These are phyloP conservation scores for Xylaria grammica DNA, from an alignment of 495 filamentous ascomycete genomes.

Conservation along the genomic window DNA sequence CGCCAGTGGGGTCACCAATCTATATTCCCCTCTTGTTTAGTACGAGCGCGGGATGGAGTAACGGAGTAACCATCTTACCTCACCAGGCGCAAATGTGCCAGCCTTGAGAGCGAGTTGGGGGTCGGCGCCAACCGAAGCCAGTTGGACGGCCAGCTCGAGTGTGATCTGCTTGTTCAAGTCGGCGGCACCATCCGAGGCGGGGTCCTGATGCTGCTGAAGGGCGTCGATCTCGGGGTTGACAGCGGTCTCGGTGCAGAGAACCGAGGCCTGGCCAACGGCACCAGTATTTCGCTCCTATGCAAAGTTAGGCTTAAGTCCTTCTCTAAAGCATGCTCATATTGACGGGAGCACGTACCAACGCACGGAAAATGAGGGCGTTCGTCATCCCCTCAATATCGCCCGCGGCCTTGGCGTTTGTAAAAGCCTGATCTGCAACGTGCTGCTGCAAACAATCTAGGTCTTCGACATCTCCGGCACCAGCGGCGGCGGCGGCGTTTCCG, in stretches of 20 bases:
- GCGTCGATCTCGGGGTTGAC: conserved; percentile 72
- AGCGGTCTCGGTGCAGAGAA: conserved; percentile 61
- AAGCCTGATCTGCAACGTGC: conserved; percentile 70
- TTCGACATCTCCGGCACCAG: conserved; percentile 60
- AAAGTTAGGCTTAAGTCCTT: neutral
- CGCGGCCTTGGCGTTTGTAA: conserved; percentile 70
- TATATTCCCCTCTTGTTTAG: conserved; percentile 25
- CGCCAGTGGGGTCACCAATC: conserved; percentile 60
- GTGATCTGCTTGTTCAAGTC: conserved; percentile 61
- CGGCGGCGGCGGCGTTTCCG: conserved; percentile 63
- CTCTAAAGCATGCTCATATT: neutral
- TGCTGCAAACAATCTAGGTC: conserved; percentile 70
- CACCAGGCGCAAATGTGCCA: conserved; percentile 64
- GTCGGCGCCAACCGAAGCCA: conserved; percentile 63
- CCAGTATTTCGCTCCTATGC: conserved; percentile 63
- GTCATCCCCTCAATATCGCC: conserved; percentile 61
- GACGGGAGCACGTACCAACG: conserved; percentile 38
- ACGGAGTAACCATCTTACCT: conserved; percentile 38
- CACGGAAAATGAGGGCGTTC: conserved; percentile 64
- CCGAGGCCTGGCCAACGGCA: conserved; percentile 58
- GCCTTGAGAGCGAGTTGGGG: conserved; percentile 59
- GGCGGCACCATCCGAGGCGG: conserved; percentile 56
- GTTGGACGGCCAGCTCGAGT: conserved; percentile 58
- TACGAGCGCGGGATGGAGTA: neutral
- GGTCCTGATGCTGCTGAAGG: conserved; percentile 70